These are phyloP conservation scores for Venturia oleaginea DNA, from an alignment of 2,329 filamentous ascomycete genomes.

Conservation along the genomic window DNA sequence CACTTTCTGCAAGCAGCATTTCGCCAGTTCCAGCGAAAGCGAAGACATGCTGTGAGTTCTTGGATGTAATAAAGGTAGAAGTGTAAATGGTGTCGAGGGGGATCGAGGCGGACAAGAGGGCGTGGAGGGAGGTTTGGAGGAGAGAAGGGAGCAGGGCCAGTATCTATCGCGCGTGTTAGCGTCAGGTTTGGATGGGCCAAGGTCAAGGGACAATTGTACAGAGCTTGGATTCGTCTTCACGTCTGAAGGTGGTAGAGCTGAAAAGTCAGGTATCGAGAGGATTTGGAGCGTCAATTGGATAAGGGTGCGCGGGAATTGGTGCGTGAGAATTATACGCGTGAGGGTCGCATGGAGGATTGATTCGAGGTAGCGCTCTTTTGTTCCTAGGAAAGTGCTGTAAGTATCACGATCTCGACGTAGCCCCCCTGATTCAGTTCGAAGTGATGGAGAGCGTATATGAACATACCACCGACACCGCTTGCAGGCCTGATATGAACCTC, in stretches of 20 bases:
- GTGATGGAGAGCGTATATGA: not conserved
- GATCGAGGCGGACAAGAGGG: slow-evolving; percentile 71
- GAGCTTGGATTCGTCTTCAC: not conserved
- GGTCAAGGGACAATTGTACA: not conserved
- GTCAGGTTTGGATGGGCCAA: not conserved
- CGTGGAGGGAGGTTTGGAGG: slow-evolving; percentile 68
- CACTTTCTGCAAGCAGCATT: slow-evolving; percentile 69
- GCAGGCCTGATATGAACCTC: slow-evolving; percentile 86
- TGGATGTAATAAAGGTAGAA: slow-evolving; percentile 44
- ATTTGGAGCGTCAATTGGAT: slow-evolving; percentile 79
- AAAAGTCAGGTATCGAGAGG: slow-evolving; percentile 51
- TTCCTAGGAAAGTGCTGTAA: slow-evolving; percentile 23
- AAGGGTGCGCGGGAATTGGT: slow-evolving; percentile 66
- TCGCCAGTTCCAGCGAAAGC: slow-evolving; percentile 68
- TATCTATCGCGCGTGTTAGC: not conserved
- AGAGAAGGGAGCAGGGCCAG: slow-evolving; percentile 64
- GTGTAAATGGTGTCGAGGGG: slow-evolving; percentile 66
- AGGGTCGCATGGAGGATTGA: slow-evolving; percentile 62
- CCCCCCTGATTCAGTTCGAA: not conserved
- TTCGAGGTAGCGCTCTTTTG: slow-evolving; percentile 64
- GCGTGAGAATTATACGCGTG: slow-evolving; percentile 63
- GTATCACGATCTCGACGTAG: not conserved
- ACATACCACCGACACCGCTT: slow-evolving; percentile 68
- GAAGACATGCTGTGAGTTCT: slow-evolving; percentile 53
- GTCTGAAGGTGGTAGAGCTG: slow-evolving; percentile 35